Conservation (phyloP, 306 rosid species). For the Delonix regia region DNA sequence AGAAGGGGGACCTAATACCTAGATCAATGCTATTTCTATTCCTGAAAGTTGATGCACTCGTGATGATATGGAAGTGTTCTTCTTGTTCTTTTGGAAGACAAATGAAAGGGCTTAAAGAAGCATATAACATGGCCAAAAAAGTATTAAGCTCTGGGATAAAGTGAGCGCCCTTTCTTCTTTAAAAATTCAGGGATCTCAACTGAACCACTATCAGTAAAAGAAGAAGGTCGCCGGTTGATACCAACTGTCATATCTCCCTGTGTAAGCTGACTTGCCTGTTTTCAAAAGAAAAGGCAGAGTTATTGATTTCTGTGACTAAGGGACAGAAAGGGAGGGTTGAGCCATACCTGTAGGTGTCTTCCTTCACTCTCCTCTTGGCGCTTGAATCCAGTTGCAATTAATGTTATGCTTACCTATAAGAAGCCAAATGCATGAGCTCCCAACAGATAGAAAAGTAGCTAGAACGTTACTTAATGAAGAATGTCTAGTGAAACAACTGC, state of each 20-base stretch:
- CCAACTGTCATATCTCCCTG: conserved; percentile 72
- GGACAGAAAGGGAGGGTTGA: background rate
- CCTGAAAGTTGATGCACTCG: conserved; percentile 43
- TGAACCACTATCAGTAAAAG: conserved; percentile 68
- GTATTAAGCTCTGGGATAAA: conserved; percentile 80
- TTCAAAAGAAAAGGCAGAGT: conserved; percentile 28
- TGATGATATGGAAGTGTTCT: conserved; percentile 30
- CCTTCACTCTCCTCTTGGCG: conserved; percentile 96
- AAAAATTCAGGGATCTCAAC: conserved; percentile 97
- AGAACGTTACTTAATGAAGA: background rate
- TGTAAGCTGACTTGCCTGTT: conserved; percentile 69
- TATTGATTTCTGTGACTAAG: conserved; percentile 13
- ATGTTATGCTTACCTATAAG: conserved; percentile 88
- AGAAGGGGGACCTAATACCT: conserved; percentile 46
- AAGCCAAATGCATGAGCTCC: conserved; percentile 31
- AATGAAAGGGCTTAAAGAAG: conserved; percentile 9
- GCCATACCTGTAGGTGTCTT: conserved; percentile 71
- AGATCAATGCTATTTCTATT: conserved; percentile 28
- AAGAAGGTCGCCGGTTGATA: conserved; percentile 66
- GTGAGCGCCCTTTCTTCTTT: conserved; percentile 95
- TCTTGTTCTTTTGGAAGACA: background rate
- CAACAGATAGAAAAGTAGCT: background rate
- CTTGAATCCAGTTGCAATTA: conserved; percentile 98
- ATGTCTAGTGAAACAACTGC: background rate
- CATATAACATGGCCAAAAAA: background rate